A percentile compares a stretch with the other conserved stretches of the same genome.
Evolutionary conservation across 148 eudicot genomes (phyloP).

Genomic region (Cornus suecica): DNA sequence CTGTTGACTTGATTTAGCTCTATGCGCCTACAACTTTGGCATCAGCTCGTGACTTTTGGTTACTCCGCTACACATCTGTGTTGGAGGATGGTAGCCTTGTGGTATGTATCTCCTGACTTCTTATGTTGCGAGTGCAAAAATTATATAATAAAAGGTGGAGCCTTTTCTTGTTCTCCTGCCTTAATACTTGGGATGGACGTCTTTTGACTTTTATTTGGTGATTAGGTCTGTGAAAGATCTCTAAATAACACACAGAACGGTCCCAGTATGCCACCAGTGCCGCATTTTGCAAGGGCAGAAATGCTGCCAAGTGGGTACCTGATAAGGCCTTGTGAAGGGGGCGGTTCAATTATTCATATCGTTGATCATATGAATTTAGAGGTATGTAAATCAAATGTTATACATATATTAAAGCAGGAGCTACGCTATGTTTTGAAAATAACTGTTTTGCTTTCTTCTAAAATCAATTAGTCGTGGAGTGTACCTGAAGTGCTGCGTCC

Average conservation of each 20-base stretch:
- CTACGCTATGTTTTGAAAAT: neutral
- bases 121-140: neutral
- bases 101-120: conserved; percentile 37
- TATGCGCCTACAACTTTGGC: conserved; percentile 93
- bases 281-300: conserved; percentile 81
- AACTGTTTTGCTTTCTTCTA: neutral
- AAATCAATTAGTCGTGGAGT: conserved; percentile 67
- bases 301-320: conserved; percentile 83
- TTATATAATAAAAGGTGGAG: neutral
- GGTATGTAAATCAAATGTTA: conserved; percentile 27
- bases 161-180: neutral
- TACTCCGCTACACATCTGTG: conserved; percentile 74
- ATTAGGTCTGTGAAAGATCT: conserved; percentile 83
- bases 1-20: conserved; percentile 36
- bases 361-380: conserved; percentile 91
- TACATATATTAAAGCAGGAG: neutral
- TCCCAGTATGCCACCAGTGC: conserved; percentile 79
- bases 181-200: neutral
- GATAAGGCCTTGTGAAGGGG: conserved; percentile 92
- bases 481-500: conserved; percentile 96
- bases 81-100: conserved; percentile 92
- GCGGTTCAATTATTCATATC: conserved; percentile 84
- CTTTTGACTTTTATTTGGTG: neutral
- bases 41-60: conserved; percentile 92
- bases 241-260: conserved; percentile 91